Evolutionary conservation across 805 yeast species (phyloP), one percentile per base, ranked within the genome.

Genomic region (Metschnikowia sp.): DNA sequence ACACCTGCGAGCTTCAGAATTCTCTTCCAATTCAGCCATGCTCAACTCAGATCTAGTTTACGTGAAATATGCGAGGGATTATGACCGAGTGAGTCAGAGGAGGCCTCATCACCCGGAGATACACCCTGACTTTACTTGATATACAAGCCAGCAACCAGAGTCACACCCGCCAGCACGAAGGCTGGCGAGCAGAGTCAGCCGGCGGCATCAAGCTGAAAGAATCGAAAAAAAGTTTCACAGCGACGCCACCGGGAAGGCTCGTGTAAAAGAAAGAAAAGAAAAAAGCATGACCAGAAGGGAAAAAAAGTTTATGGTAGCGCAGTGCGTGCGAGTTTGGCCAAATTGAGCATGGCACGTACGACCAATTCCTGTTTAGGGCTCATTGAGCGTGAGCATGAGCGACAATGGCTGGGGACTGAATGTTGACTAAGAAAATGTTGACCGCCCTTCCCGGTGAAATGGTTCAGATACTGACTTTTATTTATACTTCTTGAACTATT

Each of bases 51-150:
- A n/a, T 11, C 3, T 8, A 33, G 10, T 15, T 13, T 33, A 38
- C 34, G 42, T 3, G 13, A 28, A 41, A 64, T 72, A 75, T 74
- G 43, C 61, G 60, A 72, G 75, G 72, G 78, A 68, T 66, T 53
- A 74, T 74, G 79, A 74, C 79, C 79, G 77, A 72, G 58, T 67
- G 76, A 70, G 60, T 73, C 79, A 73, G 48, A 40, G 58, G 55
- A 36, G 28, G 48, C 63, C 70, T 74, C 78, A 64, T 71, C 74
- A 70, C 64, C 63, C 78, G 79, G 79, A 74, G 79, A 74, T 74
- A 74, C 79, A 70, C 78, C 72, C 75, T 68, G 46, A 35, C 45
- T 39, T 42, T 11, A 32, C 40, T 54, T 45, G 29, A 47, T 53
- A 50, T 55, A 42, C 52, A 40, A 43, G 44, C 55, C 54, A 48